Evolutionary conservation across 139 green algal species (phyloP), one percentile per base, ranked within the genome.

Genomic region (Micractinium sp.): DNA sequence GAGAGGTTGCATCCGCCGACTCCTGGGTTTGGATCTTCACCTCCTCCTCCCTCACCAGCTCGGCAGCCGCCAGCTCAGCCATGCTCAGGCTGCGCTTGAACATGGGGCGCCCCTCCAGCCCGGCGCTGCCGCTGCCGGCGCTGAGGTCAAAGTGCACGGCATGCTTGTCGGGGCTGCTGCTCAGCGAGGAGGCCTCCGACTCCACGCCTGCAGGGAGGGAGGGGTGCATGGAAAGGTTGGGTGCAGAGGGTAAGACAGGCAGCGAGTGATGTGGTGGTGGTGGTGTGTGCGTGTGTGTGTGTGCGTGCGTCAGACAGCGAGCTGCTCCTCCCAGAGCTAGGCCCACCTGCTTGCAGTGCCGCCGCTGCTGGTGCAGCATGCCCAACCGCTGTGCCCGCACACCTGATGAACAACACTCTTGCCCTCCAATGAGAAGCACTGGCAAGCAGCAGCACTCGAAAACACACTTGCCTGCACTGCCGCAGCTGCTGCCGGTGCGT

Each of bases 61-160:
- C 84, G 1, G 89, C 82, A 35, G 89, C 89, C 47, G 89, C 89
- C 36, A 91, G 82, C 66, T 91, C 89, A 35, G 89, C 89, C 89
- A 91, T 91, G 13, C 60, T 85, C 23, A 90, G 63, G 61, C 82
- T 84, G 80, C 85, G 71, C 83, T 87, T 87, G 83, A 87, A 79
- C 66, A 47, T 47, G 33, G 83, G 66, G 38, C 67, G 78, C 41
- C 83, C 67, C 38, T 63, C 67, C 0, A 19, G 15, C 1, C 18
- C 29, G 67, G 36, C 38, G 67, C 66, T 18, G 38, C 16, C 56
- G 66, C 36, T 27, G 67, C 36, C 83, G 1, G 63, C 83, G 36
- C 36, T 27, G 63, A 87, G 83, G 83, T 80, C 38, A 66, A 87
- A 87, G 39, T 87, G 83, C 66, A 87, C 83, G 27, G 14, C 27